Evolutionary conservation across 2,329 filamentous ascomycete genomes (phyloP).

Genomic region (Polychaeton citri): DNA sequence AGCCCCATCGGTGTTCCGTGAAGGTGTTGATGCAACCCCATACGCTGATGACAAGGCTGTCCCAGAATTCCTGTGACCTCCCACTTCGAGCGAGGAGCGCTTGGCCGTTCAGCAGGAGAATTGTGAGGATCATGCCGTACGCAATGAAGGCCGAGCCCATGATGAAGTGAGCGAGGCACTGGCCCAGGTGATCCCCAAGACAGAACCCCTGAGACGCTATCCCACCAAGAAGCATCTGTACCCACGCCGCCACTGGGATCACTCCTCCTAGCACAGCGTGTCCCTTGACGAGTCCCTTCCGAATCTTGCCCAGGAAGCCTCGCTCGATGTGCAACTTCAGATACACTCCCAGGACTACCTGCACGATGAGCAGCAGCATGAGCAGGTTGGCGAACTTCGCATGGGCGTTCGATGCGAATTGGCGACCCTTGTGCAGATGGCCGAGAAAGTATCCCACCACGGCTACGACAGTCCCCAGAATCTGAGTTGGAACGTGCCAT

Average conservation of each 20-base stretch:
- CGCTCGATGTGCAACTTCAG: conserved; percentile 79
- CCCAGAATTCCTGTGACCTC: conserved; percentile 92
- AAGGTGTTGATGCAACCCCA: conserved; percentile 99
- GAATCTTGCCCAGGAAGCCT: conserved; percentile 66
- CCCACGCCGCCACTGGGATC: conserved; percentile 78
- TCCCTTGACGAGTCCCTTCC: conserved; percentile 54
- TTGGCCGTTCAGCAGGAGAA: conserved; percentile 79
- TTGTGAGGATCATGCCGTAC: conserved; percentile 77
- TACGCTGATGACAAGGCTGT: conserved; percentile 75
- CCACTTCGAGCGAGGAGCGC: conserved; percentile 70
- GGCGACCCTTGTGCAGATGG: conserved; percentile 76
- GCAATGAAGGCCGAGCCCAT: conserved; percentile 96
- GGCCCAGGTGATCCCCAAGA: conserved; percentile 76
- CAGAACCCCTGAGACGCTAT: conserved; percentile 90
- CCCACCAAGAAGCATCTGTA: conserved; percentile 90
- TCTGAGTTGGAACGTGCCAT: conserved; percentile 88
- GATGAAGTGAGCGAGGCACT: conserved; percentile 94
- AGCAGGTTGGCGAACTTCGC: conserved; percentile 65
- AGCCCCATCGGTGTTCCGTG: conserved; percentile 91
- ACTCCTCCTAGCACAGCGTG: conserved; percentile 77
- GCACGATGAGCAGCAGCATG: conserved; percentile 64
- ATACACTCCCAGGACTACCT: conserved; percentile 73
- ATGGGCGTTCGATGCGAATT: conserved; percentile 75
- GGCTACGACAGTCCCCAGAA: conserved; percentile 59
- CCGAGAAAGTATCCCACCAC: conserved; percentile 82